These are phyloP conservation scores for Paramyrothecium sp. DNA, from an alignment of 2,329 filamentous ascomycete species.

Conservation along the genomic window DNA sequence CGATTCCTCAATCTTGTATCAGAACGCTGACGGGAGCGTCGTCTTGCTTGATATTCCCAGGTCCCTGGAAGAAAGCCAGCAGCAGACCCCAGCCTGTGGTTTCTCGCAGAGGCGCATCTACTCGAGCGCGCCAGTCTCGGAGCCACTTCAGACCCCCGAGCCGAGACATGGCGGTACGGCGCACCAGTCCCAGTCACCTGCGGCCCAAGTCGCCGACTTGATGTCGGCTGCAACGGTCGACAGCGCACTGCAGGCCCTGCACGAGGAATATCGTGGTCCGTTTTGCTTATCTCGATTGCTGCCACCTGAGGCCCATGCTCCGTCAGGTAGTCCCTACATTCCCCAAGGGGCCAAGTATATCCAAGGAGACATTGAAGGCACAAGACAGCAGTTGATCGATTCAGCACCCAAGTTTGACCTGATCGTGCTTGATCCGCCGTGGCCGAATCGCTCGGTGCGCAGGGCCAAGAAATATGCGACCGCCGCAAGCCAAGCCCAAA, in stretches of 20 bases:
- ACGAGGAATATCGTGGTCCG: constrained; percentile 34
- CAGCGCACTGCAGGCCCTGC: constrained; percentile 38
- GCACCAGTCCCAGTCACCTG: constrained; percentile 31
- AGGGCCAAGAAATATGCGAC: constrained; percentile 55
- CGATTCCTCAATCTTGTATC: constrained; percentile 29
- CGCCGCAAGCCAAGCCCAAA: constrained; percentile 42
- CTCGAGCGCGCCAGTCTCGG: constrained; percentile 40
- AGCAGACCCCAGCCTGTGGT: neutral
- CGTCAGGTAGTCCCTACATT: constrained; percentile 23
- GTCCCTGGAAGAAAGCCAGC: constrained; percentile 67
- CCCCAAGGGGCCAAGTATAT: constrained; percentile 44
- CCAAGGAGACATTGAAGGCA: constrained; percentile 44
- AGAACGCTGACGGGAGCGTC: constrained; percentile 37
- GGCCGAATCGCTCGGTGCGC: constrained; percentile 75
- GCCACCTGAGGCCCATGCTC: constrained; percentile 6
- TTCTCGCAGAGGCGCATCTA: constrained; percentile 40
- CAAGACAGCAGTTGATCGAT: constrained; percentile 36
- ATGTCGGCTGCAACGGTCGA: constrained; percentile 49
- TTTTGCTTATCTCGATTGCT: constrained; percentile 45
- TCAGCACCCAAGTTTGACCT: constrained; percentile 59
- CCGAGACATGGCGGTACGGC: constrained; percentile 30
- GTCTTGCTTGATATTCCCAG: constrained; percentile 67
- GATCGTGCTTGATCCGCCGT: constrained; percentile 74
- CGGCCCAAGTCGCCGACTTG: constrained; percentile 51
- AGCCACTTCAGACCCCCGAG: constrained; percentile 53